Percentiles rank a stretch among this genome's conserved stretches.
phyloP scores from a whole-genome alignment of 2,329 filamentous ascomycete genomes.

The Zasmidium angulare region DNA sequence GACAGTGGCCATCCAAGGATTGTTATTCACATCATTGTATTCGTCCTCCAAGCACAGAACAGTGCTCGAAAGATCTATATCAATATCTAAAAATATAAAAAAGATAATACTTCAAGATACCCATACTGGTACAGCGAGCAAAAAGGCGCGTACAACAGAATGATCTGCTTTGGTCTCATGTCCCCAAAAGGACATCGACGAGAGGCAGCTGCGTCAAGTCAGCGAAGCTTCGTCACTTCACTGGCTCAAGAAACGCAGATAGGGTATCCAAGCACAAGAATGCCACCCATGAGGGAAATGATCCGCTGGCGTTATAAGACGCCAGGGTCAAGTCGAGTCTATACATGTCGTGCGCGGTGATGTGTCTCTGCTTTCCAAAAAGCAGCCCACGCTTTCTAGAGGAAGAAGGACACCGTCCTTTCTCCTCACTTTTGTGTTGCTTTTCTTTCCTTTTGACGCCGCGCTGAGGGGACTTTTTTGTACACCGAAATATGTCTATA shows the following conservation, averaged over 20 bases:
- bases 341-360: not conserved
- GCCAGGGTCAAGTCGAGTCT: not conserved
- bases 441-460: slow-evolving; percentile 4
- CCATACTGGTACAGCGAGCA: slow-evolving; percentile 8
- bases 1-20: too few species aligned
- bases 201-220: not conserved
- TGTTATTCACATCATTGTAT: too few species aligned
- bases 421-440: not conserved
- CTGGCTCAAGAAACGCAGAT: slow-evolving; percentile 4
- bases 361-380: not conserved
- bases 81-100: not conserved
- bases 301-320: not conserved
- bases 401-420: not conserved
- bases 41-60: too few species aligned
- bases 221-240: not conserved
- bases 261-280: slow-evolving; percentile 10
- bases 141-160: not conserved
- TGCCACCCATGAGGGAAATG: not conserved
- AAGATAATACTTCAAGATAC: not conserved
- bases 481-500: slow-evolving; percentile 3
- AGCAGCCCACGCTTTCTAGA: not conserved
- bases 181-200: not conserved
- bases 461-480: slow-evolving; percentile 6
- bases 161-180: not conserved
- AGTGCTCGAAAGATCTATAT: too few species aligned